phyloP scores from a whole-genome alignment of 306 rosid species.

The Casuarina equisetifolia region DNA sequence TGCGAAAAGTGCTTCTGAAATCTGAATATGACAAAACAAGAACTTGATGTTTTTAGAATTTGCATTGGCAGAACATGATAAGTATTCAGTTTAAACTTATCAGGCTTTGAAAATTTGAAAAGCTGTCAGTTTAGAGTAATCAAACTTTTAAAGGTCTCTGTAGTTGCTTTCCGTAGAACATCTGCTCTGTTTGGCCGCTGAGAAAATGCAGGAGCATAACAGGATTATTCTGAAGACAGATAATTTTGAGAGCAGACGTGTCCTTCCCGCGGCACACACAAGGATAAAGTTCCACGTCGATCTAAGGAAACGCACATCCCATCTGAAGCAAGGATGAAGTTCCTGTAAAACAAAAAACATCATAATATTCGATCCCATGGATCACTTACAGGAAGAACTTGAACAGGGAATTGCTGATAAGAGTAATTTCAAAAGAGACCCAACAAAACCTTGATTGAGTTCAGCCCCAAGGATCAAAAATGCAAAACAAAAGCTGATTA shows the following conservation, averaged over 20 bases:
- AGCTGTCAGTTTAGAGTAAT: neutral
- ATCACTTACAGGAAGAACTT: neutral
- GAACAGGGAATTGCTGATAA: neutral
- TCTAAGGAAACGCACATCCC: too few species aligned
- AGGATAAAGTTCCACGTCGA: too few species aligned
- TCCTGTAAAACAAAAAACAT: too few species aligned
- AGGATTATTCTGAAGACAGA: neutral
- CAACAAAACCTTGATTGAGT: conserved; percentile 27
- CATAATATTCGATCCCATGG: too few species aligned
- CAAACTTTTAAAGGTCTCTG: neutral
- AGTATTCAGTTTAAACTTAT: conserved; percentile 3
- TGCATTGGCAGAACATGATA: neutral
- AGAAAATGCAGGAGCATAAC: neutral
- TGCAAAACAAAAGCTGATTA: neutral
- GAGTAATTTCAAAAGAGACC: neutral
- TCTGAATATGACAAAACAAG: conserved; percentile 5
- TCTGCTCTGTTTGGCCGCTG: neutral
- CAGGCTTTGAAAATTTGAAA: conserved; percentile 11
- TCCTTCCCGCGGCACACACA: too few species aligned
- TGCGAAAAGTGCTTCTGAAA: conserved; percentile 13
- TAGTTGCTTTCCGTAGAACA: neutral
- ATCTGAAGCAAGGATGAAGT: too few species aligned
- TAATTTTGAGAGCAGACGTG: too few species aligned
- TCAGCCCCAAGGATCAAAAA: neutral
- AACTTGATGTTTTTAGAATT: neutral